phyloP scores from a whole-genome alignment of 2,329 filamentous ascomycete genomes.

The Trichoderma gracile region DNA sequence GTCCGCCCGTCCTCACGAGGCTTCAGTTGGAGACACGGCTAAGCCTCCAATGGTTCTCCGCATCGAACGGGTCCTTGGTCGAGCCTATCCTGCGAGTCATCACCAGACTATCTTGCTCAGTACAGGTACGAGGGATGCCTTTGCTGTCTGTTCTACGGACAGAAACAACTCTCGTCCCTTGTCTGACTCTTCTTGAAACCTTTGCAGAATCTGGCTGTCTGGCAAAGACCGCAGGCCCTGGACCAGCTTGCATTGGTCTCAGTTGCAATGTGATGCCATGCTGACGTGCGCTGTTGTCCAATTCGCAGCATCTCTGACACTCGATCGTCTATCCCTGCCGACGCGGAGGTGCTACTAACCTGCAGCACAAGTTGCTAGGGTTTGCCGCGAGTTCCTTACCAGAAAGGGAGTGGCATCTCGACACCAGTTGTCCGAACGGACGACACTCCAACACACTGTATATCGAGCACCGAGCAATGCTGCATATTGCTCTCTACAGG shows the following conservation, averaged over 20 bases:
- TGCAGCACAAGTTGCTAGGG: too few relatives aligned
- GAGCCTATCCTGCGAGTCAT: constrained; percentile 23
- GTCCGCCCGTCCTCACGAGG: constrained; percentile 3
- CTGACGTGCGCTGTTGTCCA: constrained; percentile 24
- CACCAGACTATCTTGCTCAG: constrained; percentile 11
- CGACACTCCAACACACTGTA: too few relatives aligned
- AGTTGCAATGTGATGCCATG: constrained; percentile 26
- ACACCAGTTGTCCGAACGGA: too few relatives aligned
- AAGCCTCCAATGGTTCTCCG: constrained; percentile 11
- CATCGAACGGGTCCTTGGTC: background rate
- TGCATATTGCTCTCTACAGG: too few relatives aligned
- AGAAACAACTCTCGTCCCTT: constrained; percentile 5
- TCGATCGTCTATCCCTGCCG: background rate
- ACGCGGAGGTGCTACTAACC: too few relatives aligned
- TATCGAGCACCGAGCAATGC: too few relatives aligned
- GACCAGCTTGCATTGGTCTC: constrained; percentile 12
- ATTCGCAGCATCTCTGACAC: constrained; percentile 1
- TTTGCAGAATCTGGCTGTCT: background rate
- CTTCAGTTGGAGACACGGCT: constrained; percentile 8
- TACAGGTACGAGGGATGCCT: background rate
- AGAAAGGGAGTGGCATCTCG: too few relatives aligned
- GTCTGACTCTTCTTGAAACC: constrained; percentile 1
- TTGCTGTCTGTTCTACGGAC: background rate
- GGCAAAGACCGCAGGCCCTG: background rate
- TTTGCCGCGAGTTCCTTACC: too few relatives aligned